Percentiles rank a stretch among this genome's conserved stretches.
Evolutionary conservation across 2,329 filamentous ascomycete species (phyloP).

Genomic region (Fusarium temperatum): DNA sequence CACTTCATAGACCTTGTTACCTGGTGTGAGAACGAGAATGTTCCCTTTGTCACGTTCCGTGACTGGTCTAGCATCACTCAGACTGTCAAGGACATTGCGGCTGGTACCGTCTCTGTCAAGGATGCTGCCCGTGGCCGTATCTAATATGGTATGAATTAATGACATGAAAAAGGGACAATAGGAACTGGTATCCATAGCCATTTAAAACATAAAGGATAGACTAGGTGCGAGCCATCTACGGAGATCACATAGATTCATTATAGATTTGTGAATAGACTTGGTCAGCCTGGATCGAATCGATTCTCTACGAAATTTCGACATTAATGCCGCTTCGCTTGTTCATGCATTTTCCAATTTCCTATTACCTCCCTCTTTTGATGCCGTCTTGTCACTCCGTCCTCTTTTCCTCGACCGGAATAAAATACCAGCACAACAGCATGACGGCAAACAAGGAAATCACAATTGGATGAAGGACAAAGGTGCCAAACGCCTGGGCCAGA

Average conservation of each 20-base stretch:
- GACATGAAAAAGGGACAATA: neutral
- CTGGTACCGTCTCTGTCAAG: constrained; percentile 74
- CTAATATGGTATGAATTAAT: constrained; percentile 31
- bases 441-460: constrained; percentile 70
- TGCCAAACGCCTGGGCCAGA: constrained; percentile 68
- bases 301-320: neutral
- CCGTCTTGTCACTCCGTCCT: constrained; percentile 55
- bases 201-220: constrained; percentile 23
- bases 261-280: constrained; percentile 23
- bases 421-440: constrained; percentile 74
- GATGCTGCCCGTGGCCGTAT: constrained; percentile 68
- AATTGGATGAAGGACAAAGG: constrained; percentile 73
- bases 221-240: constrained; percentile 15
- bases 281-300: neutral
- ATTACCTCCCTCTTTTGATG: neutral
- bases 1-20: constrained; percentile 75
- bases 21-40: constrained; percentile 84
- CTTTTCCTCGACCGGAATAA: constrained; percentile 66
- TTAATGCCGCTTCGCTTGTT: too few species aligned
- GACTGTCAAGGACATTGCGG: constrained; percentile 79
- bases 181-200: neutral
- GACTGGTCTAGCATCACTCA: constrained; percentile 83
- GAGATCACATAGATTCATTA: constrained; percentile 21
- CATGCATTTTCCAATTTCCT: neutral
- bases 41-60: constrained; percentile 88